Conservation (phyloP, 371 early-diverging fungal species). For the Rhizopus microsporus region DNA sequence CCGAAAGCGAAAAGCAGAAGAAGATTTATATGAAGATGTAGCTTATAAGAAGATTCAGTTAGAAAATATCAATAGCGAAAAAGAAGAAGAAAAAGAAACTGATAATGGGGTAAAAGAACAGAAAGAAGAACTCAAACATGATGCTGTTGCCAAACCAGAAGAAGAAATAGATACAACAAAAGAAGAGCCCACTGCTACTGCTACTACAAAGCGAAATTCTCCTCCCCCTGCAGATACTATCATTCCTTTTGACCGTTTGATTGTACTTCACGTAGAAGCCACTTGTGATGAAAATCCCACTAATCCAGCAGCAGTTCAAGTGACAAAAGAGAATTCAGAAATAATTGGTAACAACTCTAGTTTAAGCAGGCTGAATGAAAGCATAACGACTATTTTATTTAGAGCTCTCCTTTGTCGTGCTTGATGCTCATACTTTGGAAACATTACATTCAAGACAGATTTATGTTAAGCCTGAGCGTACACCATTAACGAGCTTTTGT, state of each 20-base stretch:
- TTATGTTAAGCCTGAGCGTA: conserved; percentile 69
- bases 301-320: conserved; percentile 60
- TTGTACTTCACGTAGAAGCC: conserved; percentile 71
- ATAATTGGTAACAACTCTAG: conserved; percentile 39
- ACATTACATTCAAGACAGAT: conserved; percentile 62
- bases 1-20: no score
- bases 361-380: neutral
- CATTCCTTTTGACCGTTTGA: conserved; percentile 60
- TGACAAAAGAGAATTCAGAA: conserved; percentile 59
- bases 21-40: no score
- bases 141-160: no score
- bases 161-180: no score
- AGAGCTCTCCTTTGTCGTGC: conserved; percentile 47
- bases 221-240: conserved; percentile 20
- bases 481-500: conserved; percentile 67
- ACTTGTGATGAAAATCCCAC: conserved; percentile 76
- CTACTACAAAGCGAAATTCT: conserved; percentile 3
- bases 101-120: no score
- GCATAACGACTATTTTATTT: neutral
- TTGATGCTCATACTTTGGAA: conserved; percentile 41
- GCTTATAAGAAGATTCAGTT: no score
- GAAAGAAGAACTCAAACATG: no score
- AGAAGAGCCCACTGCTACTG: neutral
- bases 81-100: no score
- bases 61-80: no score